Conservation (phyloP, 2,329 filamentous ascomycete species). For the Tolypocladium paradoxum region DNA sequence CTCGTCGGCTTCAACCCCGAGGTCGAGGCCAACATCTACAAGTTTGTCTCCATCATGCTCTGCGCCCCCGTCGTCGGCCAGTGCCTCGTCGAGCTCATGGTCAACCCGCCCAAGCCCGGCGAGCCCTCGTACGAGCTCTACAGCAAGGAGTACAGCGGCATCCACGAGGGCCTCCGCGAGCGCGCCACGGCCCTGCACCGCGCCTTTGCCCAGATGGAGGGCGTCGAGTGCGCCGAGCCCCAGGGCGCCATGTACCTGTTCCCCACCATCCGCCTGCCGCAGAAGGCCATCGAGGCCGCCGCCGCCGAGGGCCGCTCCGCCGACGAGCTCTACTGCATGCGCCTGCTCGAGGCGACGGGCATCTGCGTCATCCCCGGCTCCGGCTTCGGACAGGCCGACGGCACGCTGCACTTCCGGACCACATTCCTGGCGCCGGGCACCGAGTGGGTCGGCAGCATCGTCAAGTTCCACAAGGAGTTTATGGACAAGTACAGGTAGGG, state of each 20-base stretch:
- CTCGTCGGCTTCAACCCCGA: conserved; percentile 76
- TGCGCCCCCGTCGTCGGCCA: conserved; percentile 93
- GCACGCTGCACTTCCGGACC: conserved; percentile 86
- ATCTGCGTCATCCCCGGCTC: conserved; percentile 88
- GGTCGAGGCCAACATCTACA: conserved; percentile 92
- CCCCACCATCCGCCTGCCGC: conserved; percentile 75
- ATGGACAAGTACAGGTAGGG: conserved; percentile 63
- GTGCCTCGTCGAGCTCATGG: conserved; percentile 95
- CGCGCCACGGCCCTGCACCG: conserved; percentile 79
- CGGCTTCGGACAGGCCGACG: conserved; percentile 89
- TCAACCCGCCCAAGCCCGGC: conserved; percentile 80
- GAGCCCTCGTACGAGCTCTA: conserved; percentile 80
- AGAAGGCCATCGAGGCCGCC: conserved; percentile 68
- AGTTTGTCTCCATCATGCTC: conserved; percentile 94
- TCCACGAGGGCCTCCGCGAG: conserved; percentile 66
- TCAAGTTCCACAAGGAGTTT: conserved; percentile 85
- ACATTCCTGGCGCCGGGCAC: conserved; percentile 95
- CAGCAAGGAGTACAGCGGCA: conserved; percentile 71
- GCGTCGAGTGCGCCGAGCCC: conserved; percentile 79
- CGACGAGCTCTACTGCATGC: conserved; percentile 92
- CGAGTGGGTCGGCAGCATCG: conserved; percentile 81
- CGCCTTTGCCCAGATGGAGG: conserved; percentile 91
- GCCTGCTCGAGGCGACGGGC: conserved; percentile 83
- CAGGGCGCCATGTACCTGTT: conserved; percentile 99
- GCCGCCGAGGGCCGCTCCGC: conserved; percentile 59